Conservation (phyloP, 2,329 filamentous ascomycete genomes). For the Penicillium sumatraense region DNA sequence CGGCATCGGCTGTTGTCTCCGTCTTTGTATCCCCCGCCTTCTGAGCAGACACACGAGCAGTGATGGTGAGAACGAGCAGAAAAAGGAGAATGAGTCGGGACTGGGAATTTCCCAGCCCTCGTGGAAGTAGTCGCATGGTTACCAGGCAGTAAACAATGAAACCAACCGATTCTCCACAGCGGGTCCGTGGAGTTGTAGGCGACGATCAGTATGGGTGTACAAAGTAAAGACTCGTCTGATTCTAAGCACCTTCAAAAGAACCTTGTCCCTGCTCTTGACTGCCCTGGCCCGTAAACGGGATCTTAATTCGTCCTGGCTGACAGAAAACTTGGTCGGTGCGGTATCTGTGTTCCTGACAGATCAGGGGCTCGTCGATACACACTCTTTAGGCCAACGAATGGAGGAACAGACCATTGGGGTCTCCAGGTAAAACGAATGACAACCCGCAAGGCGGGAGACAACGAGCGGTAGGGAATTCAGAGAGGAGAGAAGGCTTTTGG, state of each 20-base stretch:
- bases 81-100: constrained; percentile 20
- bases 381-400: constrained; percentile 1
- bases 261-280: not conserved
- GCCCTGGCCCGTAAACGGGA: not conserved
- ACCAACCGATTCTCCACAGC: constrained; percentile 26
- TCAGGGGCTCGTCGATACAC: constrained; percentile 10
- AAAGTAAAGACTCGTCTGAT: constrained; percentile 11
- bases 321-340: constrained; percentile 5
- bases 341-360: constrained; percentile 9
- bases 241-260: not conserved
- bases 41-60: constrained; percentile 23
- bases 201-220: constrained; percentile 19
- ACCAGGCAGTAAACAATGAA: constrained; percentile 21
- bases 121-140: constrained; percentile 24
- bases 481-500: not conserved
- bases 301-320: constrained; percentile 4
- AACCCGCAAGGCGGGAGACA: constrained; percentile 7
- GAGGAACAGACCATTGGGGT: constrained; percentile 1
- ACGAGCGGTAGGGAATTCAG: constrained; percentile 3
- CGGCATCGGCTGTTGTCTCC: constrained; percentile 17
- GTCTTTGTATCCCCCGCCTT: constrained; percentile 24
- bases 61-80: constrained; percentile 16
- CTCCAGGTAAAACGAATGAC: constrained; percentile 22
- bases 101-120: constrained; percentile 18
- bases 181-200: constrained; percentile 25